Base-by-base conservation (phyloP, 768 basidiomycete species). In the Thelephora aurantiotincta region DNA sequence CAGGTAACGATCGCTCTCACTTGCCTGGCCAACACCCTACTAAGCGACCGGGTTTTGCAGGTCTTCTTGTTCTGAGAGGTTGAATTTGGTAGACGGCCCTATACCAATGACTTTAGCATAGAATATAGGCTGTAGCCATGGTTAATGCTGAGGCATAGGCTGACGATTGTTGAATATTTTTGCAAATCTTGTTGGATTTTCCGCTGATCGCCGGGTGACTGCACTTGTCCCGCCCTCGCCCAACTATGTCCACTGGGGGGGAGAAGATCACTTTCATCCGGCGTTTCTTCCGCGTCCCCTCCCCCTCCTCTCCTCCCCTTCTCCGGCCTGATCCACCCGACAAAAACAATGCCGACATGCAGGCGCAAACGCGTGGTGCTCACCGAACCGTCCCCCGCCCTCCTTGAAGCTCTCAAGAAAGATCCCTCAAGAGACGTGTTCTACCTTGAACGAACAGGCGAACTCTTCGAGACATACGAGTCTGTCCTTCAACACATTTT, bases 401-500 rank as follows among this genome's bases (percentile, higher is more conserved):
- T 89, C 60, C 71, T 85, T 52, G 73, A 76, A 52, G 73, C 76
- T 50, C 70, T 71, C 58, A 72, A 77, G 63, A 64, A 75, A 37
- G 75, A 80, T 68, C 78, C 78, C 33, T 68, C 71, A 63, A 77
- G 68, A 60, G 78, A 81, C 54, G 92, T 97, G 63, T 98, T 80
- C 68, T 93, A 87, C 70, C 82, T 98, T 60, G 70, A 80, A 53
- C 81, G 90, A 65, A 98, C 94, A 2, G 94, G 93, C 59, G 94
- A 98, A 76, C 87, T 98, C 65, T 98, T 98, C 63, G 82, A 90
- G 54, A 81, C 81, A 60, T 98, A 96, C 61, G 92, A 96, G 93
- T 96, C 60, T 61, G 87, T 74, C 48, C 48, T 30, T 9, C 26
- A 30, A 30, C 26, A 30, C 9, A 9, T 30, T 58, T 52, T 51